Conservation (phyloP, 2,329 filamentous ascomycete genomes). For the Ascochyta viciae-villosae region DNA sequence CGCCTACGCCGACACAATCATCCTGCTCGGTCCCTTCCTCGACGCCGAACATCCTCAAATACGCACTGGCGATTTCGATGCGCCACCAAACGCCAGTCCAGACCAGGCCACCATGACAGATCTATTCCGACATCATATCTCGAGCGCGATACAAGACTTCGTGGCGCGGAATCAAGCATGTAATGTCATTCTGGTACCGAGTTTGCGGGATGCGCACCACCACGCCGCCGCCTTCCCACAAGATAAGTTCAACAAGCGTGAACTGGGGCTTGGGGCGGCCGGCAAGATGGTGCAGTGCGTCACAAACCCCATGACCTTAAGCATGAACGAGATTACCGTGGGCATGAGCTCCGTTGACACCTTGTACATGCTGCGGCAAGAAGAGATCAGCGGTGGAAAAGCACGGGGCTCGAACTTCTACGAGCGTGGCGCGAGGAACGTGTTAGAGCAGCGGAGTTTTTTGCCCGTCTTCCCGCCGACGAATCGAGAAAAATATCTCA, state of each 20-base stretch:
- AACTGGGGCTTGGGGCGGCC: constrained; percentile 71
- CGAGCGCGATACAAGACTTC: constrained; percentile 74
- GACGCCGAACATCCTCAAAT: constrained; percentile 91
- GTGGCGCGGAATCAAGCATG: constrained; percentile 74
- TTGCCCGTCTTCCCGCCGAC: constrained; percentile 87
- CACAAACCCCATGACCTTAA: constrained; percentile 89
- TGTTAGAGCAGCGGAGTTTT: constrained; percentile 91
- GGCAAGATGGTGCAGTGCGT: constrained; percentile 75
- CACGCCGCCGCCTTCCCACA: constrained; percentile 90
- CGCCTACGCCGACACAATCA: constrained; percentile 76
- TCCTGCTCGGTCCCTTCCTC: constrained; percentile 87
- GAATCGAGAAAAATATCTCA: constrained; percentile 70
- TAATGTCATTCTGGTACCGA: constrained; percentile 83
- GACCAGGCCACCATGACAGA: constrained; percentile 82
- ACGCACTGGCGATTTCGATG: constrained; percentile 60
- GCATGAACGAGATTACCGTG: constrained; percentile 84
- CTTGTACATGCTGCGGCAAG: constrained; percentile 78
- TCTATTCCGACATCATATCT: constrained; percentile 82
- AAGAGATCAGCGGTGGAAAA: constrained; percentile 70
- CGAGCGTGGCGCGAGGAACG: constrained; percentile 73
- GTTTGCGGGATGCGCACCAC: constrained; percentile 79
- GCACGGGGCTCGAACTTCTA: constrained; percentile 67
- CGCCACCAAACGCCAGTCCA: constrained; percentile 56
- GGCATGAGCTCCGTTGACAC: constrained; percentile 85
- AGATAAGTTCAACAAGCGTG: constrained; percentile 71